These are phyloP conservation scores for Lipomyces sp. DNA, from an alignment of 805 yeast species.

Conservation along the genomic window DNA sequence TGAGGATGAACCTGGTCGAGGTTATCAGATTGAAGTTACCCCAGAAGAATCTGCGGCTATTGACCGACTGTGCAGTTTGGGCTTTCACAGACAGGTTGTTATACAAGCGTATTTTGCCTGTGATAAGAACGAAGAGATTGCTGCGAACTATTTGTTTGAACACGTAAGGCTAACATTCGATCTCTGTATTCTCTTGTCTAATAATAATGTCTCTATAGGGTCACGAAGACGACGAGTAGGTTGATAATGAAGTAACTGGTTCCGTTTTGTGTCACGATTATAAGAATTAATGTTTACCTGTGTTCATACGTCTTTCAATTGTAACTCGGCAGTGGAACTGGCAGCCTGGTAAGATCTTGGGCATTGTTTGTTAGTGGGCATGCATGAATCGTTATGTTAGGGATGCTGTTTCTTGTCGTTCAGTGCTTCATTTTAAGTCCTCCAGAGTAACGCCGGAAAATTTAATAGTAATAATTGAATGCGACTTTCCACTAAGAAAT, in stretches of 20 bases:
- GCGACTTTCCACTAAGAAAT: neutral
- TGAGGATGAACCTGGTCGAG: slow-evolving; percentile 55
- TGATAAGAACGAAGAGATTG: slow-evolving; percentile 94
- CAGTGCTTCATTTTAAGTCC: slow-evolving; percentile 1
- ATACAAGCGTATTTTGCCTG: slow-evolving; percentile 96
- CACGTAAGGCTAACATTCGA: slow-evolving; percentile 41
- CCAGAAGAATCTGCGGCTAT: slow-evolving; percentile 90
- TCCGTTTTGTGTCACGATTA: slow-evolving; percentile 6
- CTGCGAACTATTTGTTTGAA: slow-evolving; percentile 86
- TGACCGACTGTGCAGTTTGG: slow-evolving; percentile 84
- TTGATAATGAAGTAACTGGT: neutral
- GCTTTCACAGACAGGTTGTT: slow-evolving; percentile 85
- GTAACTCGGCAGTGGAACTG: neutral
- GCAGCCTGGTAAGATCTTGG: neutral
- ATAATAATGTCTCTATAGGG: slow-evolving; percentile 21
- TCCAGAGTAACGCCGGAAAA: neutral
- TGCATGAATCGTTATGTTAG: slow-evolving; percentile 3
- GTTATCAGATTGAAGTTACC: slow-evolving; percentile 64
- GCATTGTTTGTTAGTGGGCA: slow-evolving; percentile 5
- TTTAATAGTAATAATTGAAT: slow-evolving; percentile 2
- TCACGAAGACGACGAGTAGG: slow-evolving; percentile 36
- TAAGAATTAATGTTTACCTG: neutral
- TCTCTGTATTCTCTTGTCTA: neutral
- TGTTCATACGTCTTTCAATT: neutral
- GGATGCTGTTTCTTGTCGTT: slow-evolving; percentile 1